Base-by-base conservation (phyloP, 2,329 filamentous ascomycete genomes). In the Aspergillus latus region DNA sequence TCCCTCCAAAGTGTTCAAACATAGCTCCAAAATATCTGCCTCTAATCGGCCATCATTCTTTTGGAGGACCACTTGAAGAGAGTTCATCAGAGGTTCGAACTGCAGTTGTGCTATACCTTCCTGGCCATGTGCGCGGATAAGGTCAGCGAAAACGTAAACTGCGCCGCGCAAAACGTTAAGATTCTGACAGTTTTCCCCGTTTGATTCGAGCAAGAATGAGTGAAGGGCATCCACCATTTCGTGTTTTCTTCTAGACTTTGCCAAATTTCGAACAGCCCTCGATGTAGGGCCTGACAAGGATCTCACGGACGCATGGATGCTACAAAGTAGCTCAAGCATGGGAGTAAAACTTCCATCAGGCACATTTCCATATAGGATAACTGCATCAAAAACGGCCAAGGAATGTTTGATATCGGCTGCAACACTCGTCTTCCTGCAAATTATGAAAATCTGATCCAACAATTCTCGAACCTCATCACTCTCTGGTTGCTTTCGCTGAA, bases 231-330 rank as follows among this genome's bases (percentile, higher is more conserved):
- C 63, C 30, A 76, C 60, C 73, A 77, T 75, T 49, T 74, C 68
- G n/a, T 56, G 51, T 49, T 74, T 71, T 51, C 69, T 67, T 28
- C 64, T 65, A 13, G 74, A 76, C 57, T 74, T 76, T 9, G 72
- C 73, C 13, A 77, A 57, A 57, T 72, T 76, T 39, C 74, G 72
- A 32, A 76, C 74, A 29, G 72, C 73, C 52, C 73, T 66, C 13
- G 74, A 75, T 1, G 74, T 77, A 26, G 74, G 74, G 4, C 74
- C 74, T 32, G 74, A 74, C 21, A 77, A 60, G 34, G 74, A 68
- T 55, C 74, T 76, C 30, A 77, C 74, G 16, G 74, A 76, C 36
- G 73, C 72, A 63, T 76, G 74, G 28, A 77, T 77, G 57, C 73
- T 76, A 66, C 74, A 77, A 36, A 77, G 64, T 32, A 77, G 73